These are phyloP conservation scores for Aspergillus sojae DNA, from an alignment of 2,329 filamentous ascomycete species.

Conservation along the genomic window DNA sequence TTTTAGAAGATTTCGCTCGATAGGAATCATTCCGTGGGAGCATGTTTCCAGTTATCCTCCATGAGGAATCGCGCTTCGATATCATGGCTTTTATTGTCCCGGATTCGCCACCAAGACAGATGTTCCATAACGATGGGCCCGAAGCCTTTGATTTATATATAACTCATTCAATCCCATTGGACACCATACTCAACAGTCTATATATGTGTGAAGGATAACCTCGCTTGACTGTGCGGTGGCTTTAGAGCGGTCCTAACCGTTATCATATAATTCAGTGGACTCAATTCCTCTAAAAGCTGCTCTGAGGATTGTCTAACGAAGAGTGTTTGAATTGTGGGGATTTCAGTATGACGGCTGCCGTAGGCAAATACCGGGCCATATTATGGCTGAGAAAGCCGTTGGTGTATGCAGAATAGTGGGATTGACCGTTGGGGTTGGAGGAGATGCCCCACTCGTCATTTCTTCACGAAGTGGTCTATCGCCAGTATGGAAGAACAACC, in stretches of 20 bases:
- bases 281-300: not conserved
- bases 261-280: not conserved
- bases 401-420: not conserved
- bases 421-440: not conserved
- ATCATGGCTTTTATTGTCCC: not conserved
- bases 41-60: not conserved
- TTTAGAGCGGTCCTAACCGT: not conserved
- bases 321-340: not conserved
- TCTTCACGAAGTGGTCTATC: not conserved
- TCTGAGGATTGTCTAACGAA: not conserved
- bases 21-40: not conserved
- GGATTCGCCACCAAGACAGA: not conserved
- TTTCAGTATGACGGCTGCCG: not conserved
- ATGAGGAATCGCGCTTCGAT: not conserved
- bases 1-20: not conserved
- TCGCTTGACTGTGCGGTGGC: not conserved
- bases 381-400: not conserved
- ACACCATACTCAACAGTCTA: not conserved
- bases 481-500: not conserved
- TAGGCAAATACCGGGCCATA: not conserved
- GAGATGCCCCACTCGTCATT: not conserved
- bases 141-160: not conserved
- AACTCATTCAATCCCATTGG: not conserved
- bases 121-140: no score
- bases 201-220: not conserved